Percentiles rank a stretch among this genome's conserved stretches.
phyloP scores from a whole-genome alignment of 2,329 filamentous ascomycete species.

The Coniochaeta hoffmannii region DNA sequence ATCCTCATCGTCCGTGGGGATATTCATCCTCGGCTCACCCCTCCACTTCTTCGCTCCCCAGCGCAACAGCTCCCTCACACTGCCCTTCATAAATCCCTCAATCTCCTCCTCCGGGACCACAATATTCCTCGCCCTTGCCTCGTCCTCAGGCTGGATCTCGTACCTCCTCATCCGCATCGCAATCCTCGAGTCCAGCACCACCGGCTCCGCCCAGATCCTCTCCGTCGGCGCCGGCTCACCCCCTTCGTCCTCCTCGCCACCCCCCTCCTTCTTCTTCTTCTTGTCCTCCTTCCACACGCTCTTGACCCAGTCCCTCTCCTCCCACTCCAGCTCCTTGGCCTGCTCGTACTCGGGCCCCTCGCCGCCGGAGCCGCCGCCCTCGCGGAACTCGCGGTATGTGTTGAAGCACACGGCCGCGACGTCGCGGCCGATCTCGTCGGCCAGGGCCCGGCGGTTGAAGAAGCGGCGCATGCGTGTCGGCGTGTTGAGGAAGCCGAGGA shows the following conservation, averaged over 20 bases:
- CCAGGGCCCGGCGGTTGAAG: slow-evolving; percentile 75
- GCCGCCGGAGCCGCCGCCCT: slow-evolving; percentile 23
- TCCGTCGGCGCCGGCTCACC: slow-evolving; percentile 41
- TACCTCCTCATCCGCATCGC: slow-evolving; percentile 74
- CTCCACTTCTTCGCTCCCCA: slow-evolving; percentile 38
- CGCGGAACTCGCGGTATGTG: slow-evolving; percentile 41
- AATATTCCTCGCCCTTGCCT: slow-evolving; percentile 56
- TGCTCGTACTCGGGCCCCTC: slow-evolving; percentile 45
- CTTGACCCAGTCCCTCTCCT: slow-evolving; percentile 31
- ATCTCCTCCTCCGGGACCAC: slow-evolving; percentile 60
- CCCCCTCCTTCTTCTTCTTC: slow-evolving; percentile 17
- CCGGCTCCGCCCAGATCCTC: slow-evolving; percentile 65
- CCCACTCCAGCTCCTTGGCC: slow-evolving; percentile 49
- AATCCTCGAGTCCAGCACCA: slow-evolving; percentile 72
- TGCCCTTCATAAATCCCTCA: slow-evolving; percentile 61
- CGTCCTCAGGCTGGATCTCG: slow-evolving; percentile 60
- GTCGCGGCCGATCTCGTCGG: slow-evolving; percentile 79
- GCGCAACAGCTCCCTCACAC: slow-evolving; percentile 42
- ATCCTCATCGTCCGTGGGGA: slow-evolving; percentile 15
- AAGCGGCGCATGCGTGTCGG: slow-evolving; percentile 81
- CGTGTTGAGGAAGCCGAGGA: slow-evolving; percentile 88
- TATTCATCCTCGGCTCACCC: slow-evolving; percentile 30
- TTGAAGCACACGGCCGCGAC: slow-evolving; percentile 78
- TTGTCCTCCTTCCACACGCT: slow-evolving; percentile 32
- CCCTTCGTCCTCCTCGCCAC: slow-evolving; percentile 5